A percentile compares a stretch with the other conserved stretches of the same genome.
Conservation (phyloP, 179 eudicot genomes). For the Spinacia oleracea region DNA sequence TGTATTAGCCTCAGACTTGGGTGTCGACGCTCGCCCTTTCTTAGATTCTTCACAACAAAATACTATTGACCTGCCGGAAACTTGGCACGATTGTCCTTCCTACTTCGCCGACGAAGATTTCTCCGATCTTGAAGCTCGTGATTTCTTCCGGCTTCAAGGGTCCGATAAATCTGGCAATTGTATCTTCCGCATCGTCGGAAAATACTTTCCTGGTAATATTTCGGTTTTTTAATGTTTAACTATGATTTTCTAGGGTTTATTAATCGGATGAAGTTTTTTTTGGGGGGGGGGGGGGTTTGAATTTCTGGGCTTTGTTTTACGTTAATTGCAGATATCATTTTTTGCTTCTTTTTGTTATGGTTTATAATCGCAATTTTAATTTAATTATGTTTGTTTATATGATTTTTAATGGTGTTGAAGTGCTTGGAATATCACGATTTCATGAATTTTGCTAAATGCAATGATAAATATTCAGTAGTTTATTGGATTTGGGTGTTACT, state of each 20-base stretch:
- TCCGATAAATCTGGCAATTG: conserved; percentile 71
- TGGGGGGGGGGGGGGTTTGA: neutral
- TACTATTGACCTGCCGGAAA: conserved; percentile 26
- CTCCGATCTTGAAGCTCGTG: conserved; percentile 73
- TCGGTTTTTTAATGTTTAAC: neutral
- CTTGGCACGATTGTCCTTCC: conserved; percentile 85
- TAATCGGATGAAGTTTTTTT: neutral
- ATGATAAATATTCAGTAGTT: neutral
- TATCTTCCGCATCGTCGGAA: conserved; percentile 68
- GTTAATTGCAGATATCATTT: neutral
- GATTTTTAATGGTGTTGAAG: neutral
- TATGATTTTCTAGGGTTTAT: neutral
- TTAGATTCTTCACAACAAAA: conserved; percentile 31
- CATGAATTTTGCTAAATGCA: neutral
- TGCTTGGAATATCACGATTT: neutral
- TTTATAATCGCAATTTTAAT: too few species aligned
- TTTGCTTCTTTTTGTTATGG: too few species aligned
- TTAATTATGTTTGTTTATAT: too few species aligned
- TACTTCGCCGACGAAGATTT: conserved; percentile 59
- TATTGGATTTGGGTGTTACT: neutral
- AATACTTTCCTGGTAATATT: conserved; percentile 57
- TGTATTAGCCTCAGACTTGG: conserved; percentile 86
- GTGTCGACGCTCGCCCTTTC: conserved; percentile 78
- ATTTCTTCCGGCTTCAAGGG: conserved; percentile 63
- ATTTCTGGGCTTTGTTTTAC: neutral